Base-by-base conservation (phyloP, 2,329 filamentous ascomycete genomes). In the Penicillium nordicum region DNA sequence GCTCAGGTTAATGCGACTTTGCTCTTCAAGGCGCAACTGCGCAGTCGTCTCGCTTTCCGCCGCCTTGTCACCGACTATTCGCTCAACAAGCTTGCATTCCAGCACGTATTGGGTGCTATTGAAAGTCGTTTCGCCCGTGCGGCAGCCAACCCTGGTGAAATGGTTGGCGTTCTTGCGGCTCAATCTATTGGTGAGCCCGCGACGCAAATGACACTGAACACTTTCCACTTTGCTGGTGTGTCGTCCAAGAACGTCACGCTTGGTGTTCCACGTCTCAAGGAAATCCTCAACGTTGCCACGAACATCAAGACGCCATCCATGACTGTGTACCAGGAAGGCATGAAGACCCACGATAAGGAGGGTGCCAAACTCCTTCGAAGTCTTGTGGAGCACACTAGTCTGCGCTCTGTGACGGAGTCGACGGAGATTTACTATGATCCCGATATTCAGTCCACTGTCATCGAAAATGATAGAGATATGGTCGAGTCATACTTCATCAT, bases 141-240 rank as follows among this genome's bases (percentile, higher is more conserved):
- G 45, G 86, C 89, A 66, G 92, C 96, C 59, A 90, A 87, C 67
- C 93, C 94, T 46, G 94, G 95, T 71, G 95, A 99, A 74, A 99
- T 99, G 94, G 94, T 99, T 55, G 94, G 94, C 78, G 94, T 99
- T 23, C 80, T 99, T 69, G 94, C 94, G 61, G 94, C 95, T 7
- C 94, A 99, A 78, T 99, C 94, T 32, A 99, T 99, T 72, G 94
- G 94, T 79, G 94, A 99, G 76, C 94, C 94, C 40, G 95, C 94
- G 23, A 99, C 94, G 1, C 94, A 99, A 81, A 99, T 99, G 94
- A 99, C 94, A 1, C 80, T 99, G 59, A 99, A 99, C 79, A 99
- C 94, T 25, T 99, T 99, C 88, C 94, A 99, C 82, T 99, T 99
- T 75, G 92, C 94, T 75, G 94, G 94, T 96, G 92, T 99, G 59